Evolutionary conservation across 257 asterid species (phyloP).

Genomic region (Coffea eugenioides): DNA sequence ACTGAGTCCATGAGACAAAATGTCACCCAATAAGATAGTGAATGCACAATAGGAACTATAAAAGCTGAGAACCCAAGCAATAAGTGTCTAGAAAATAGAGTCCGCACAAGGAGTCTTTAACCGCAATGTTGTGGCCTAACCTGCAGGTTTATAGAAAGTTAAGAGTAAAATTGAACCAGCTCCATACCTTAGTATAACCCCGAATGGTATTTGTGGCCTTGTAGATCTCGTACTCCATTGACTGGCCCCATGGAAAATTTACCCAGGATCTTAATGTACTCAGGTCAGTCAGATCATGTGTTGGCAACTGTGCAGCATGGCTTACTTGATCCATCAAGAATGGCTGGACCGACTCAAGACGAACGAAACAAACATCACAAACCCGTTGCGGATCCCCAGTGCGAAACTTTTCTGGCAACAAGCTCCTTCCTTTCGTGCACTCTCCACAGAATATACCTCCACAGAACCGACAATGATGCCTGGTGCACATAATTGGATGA

Average conservation of each 20-base stretch:
- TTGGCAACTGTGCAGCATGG: constrained; percentile 90
- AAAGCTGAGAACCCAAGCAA: background rate
- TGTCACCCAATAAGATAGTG: background rate
- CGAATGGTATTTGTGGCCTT: constrained; percentile 88
- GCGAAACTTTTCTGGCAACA: constrained; percentile 81
- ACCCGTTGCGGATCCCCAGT: constrained; percentile 75
- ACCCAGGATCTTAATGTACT: constrained; percentile 99
- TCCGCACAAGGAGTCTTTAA: background rate
- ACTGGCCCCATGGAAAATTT: constrained; percentile 98
- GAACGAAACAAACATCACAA: constrained; percentile 95
- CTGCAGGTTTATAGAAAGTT: background rate
- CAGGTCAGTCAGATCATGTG: constrained; percentile 87
- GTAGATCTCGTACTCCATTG: constrained; percentile 95
- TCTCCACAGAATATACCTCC: constrained; percentile 95
- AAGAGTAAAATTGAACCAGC: background rate
- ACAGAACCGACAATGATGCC: constrained; percentile 97
- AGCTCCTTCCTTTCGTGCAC: constrained; percentile 85
- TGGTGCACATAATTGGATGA: constrained; percentile 94
- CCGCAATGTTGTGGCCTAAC: background rate
- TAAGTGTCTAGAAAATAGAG: background rate
- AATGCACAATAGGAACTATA: background rate
- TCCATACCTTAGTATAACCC: constrained; percentile 64
- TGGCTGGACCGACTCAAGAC: constrained; percentile 86
- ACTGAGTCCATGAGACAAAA: background rate
- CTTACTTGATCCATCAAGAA: constrained; percentile 84